Base-by-base conservation (phyloP, 179 eudicot genomes). In the Silene coronaria region DNA sequence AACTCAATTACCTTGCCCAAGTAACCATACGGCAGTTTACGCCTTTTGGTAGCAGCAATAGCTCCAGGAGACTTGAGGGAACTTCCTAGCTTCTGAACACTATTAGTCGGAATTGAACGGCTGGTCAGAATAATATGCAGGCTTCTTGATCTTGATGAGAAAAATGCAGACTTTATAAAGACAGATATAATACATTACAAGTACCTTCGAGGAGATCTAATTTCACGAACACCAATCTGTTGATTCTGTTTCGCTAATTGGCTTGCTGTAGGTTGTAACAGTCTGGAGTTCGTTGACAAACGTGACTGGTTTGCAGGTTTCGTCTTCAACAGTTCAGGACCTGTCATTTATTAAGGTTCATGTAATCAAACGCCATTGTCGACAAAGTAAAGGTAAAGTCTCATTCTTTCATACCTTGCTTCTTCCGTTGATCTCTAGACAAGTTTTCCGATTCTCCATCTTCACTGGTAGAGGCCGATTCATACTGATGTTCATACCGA, bases 221-320 rank as follows among this genome's bases (percentile, higher is more conserved):
- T 62, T 61, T 76, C 80, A 70, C 48, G 53, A n/a, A 45, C 76
- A 70, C 28, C 74, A 42, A 38, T 42, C 6, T 87, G 71, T 30
- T 66, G 89, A 79, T 88, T 88, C 82, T 88, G 87, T 83, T 93
- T 93, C 76, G 98, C 98, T 80, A 91, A 81, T 63, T 84, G 90
- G 87, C 98, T 93, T 69, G 89, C 89, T 72, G 98, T 93, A 45
- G 98, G 98, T 72, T 91, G 88, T 89, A 89, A 87, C 76, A 93
- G 78, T 69, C 97, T 89, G 70, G 98, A 91, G 84, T 79, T 75
- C 83, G 85, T 87, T 24, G 88, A 75, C 27, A 74, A 75, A 73
- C 73, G 68, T 64, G 87, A 73, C 77, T 83, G 89, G 51, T 66
- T 67, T 57, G 77, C 65, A 28, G 74, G 63, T 78, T 85, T 81